These are phyloP conservation scores for Fusarium pseudograminearum DNA, from an alignment of 2,329 filamentous ascomycete genomes.

Conservation along the genomic window DNA sequence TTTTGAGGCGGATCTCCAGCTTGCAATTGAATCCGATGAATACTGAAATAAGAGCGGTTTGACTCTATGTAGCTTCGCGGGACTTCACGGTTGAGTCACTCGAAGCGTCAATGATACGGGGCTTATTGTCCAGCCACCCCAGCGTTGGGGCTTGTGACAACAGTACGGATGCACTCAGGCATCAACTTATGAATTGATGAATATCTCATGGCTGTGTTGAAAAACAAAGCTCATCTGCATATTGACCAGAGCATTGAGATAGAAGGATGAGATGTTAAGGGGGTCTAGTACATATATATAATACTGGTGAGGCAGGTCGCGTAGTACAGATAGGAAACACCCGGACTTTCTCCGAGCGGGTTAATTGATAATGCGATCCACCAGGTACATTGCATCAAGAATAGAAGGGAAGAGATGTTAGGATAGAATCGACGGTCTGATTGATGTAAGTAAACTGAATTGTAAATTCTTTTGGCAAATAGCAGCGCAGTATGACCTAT, in stretches of 20 bases:
- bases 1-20: neutral
- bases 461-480: constrained; percentile 37
- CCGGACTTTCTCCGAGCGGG: constrained; percentile 45
- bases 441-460: constrained; percentile 6
- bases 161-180: constrained; percentile 38
- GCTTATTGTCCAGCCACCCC: constrained; percentile 61
- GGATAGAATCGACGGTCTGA: constrained; percentile 20
- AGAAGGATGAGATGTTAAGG: constrained; percentile 21
- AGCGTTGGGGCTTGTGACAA: constrained; percentile 63
- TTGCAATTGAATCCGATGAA: constrained; percentile 6
- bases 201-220: constrained; percentile 41
- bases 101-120: constrained; percentile 40
- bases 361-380: constrained; percentile 44
- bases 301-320: constrained; percentile 29
- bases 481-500: constrained; percentile 43
- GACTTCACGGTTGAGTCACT: constrained; percentile 35
- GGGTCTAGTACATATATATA: constrained; percentile 25
- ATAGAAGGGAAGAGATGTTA: neutral
- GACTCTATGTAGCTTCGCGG: constrained; percentile 42
- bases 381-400: constrained; percentile 16
- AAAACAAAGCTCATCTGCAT: constrained; percentile 31
- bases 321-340: constrained; percentile 32
- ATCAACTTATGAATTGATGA: constrained; percentile 19
- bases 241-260: constrained; percentile 40
- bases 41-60: constrained; percentile 25